Evolutionary conservation across 2,329 filamentous ascomycete species (phyloP).

Genomic region (Cladophialophora carrionii): DNA sequence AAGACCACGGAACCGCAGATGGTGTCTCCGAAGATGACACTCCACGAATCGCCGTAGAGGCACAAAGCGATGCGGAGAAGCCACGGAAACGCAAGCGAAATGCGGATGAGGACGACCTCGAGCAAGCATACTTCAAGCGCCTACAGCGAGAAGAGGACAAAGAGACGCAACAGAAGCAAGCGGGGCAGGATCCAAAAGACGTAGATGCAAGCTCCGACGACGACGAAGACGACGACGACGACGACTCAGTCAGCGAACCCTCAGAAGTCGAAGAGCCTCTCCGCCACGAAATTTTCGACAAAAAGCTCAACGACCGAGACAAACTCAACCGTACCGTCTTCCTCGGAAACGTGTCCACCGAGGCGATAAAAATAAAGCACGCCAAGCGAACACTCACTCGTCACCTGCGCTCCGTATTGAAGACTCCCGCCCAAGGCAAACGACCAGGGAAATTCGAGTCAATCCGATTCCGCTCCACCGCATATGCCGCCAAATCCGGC

Average conservation of each 20-base stretch:
- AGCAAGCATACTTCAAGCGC: conserved; percentile 36
- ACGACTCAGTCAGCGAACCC: conserved; percentile 35
- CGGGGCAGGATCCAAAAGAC: conserved; percentile 44
- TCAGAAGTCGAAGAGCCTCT: conserved; percentile 39
- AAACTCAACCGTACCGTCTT: conserved; percentile 91
- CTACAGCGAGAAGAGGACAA: conserved; percentile 38
- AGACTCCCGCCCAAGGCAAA: conserved; percentile 54
- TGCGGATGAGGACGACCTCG: conserved; percentile 34
- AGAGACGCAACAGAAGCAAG: conserved; percentile 39
- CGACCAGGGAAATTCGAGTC: conserved; percentile 77
- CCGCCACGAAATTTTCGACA: conserved; percentile 47
- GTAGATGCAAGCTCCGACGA: conserved; percentile 44
- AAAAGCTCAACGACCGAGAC: conserved; percentile 53
- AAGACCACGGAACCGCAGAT: conserved; percentile 38
- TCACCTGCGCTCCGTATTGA: conserved; percentile 77
- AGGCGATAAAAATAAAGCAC: conserved; percentile 79
- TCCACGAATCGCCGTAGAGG: not conserved
- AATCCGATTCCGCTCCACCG: conserved; percentile 89
- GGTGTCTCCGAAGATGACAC: not conserved
- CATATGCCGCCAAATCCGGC: conserved; percentile 74
- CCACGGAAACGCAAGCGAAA: conserved; percentile 45
- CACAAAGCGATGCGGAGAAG: conserved; percentile 5
- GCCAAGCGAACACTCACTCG: conserved; percentile 75
- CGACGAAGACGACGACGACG: conserved; percentile 40
- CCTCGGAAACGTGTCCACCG: conserved; percentile 83